Conservation (phyloP, 441 rosid genomes). For the Syzygium syzygioides region DNA sequence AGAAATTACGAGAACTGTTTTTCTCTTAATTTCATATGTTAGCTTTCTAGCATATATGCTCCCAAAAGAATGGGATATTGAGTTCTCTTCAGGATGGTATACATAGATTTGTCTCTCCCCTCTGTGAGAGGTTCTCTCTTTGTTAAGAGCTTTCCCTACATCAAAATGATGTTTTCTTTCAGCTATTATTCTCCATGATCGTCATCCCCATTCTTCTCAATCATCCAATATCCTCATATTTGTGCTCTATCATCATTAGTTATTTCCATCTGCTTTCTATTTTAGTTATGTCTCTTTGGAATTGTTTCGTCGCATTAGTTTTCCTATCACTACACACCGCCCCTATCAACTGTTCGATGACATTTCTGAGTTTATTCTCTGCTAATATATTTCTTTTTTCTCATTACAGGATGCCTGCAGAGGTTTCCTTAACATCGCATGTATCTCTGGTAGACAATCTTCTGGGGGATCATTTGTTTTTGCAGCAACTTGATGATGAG, state of each 20-base stretch:
- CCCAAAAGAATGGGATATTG: too few species aligned
- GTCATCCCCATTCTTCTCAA: too few species aligned
- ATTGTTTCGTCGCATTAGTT: neutral
- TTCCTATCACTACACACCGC: neutral
- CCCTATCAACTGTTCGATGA: neutral
- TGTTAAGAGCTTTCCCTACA: neutral
- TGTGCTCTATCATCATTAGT: neutral
- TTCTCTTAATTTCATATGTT: too few species aligned
- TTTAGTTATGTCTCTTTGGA: neutral
- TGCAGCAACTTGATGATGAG: neutral
- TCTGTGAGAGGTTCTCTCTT: neutral
- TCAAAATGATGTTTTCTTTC: too few species aligned
- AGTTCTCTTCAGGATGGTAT: neutral
- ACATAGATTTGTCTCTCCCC: neutral
- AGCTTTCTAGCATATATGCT: too few species aligned
- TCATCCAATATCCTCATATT: too few species aligned
- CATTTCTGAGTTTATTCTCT: neutral
- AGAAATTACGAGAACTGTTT: too few species aligned
- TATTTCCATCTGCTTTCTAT: neutral
- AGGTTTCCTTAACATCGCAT: neutral
- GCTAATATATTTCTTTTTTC: neutral
- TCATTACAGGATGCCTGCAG: neutral
- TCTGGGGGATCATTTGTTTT: neutral
- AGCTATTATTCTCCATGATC: too few species aligned
- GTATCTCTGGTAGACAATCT: neutral